Base-by-base conservation (phyloP, 177 flowering plant genomes). In the Telopea speciosissima region DNA sequence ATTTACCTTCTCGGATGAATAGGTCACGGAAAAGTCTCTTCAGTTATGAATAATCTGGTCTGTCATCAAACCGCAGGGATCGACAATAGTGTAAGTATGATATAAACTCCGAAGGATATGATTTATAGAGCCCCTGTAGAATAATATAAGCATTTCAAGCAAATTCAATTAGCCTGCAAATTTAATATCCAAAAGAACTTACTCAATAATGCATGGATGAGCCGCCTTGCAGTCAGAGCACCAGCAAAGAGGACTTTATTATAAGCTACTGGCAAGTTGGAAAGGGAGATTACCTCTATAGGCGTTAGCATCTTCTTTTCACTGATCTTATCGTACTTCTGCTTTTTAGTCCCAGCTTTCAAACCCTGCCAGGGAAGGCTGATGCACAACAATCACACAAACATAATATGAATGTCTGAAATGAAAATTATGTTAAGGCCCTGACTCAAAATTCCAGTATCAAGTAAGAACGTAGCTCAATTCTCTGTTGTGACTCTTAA, bases 281-380 rank as follows among this genome's bases (percentile, higher is more conserved):
- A 31, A 75, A 68, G 64, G 24, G n/a, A 66, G 6, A 45, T 69
- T 83, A 89, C 97, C 89, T 91, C 93, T 70, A 88, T 80, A 28
- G 97, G 85, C n/a, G 93, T 91, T 59, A 85, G 81, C 84, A 88
- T 76, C 78, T 91, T 91, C 83, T 91, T 91, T 68, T 91, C 97
- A 78, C 97, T 83, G 66, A 91, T 91, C 73, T 82, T 91, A 74
- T 91, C 97, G 75, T 91, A 90, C 67, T 88, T 90, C 77, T 88
- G 90, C 83, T 90, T 90, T 67, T 89, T 90, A 68, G 85, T 90
- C 72, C 88, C 93, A 71, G 90, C 93, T 84, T 82, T 89, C 66
- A 88, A 77, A 59, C 93, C 93, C 80, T 91, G 96, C 96, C 96
- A 90, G 28, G 96, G 96, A 79, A 90, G 93, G 81, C 96, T 90